A percentile compares a stretch with the other conserved stretches of the same genome.
Evolutionary conservation across 768 basidiomycete genomes (phyloP).

Genomic region (Butyriboletus loyo): DNA sequence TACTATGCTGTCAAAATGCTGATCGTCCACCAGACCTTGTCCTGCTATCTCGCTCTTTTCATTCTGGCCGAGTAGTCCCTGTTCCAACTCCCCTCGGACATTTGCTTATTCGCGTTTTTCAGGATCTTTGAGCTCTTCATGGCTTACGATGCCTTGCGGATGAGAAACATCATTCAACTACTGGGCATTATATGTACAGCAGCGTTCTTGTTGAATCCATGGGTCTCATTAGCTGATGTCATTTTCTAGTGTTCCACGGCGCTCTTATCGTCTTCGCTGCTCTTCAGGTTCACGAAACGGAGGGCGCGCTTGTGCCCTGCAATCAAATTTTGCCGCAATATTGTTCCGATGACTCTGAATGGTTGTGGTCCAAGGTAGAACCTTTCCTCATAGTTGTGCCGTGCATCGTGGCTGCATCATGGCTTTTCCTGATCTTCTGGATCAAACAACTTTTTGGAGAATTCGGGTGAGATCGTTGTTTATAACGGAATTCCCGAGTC

Average conservation of each 20-base stretch:
- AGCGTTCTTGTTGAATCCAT: slow-evolving; percentile 15
- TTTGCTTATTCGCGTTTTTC: slow-evolving; percentile 4
- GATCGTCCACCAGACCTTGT: slow-evolving; percentile 53
- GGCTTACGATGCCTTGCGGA: slow-evolving; percentile 77
- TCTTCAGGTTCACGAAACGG: slow-evolving; percentile 78
- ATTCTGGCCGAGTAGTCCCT: slow-evolving; percentile 70
- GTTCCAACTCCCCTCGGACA: neutral
- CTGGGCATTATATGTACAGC: slow-evolving; percentile 63
- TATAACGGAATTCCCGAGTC: neutral
- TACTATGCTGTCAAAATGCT: slow-evolving; percentile 1
- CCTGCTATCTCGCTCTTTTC: slow-evolving; percentile 84
- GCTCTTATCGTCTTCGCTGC: slow-evolving; percentile 72
- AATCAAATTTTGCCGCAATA: slow-evolving; percentile 37
- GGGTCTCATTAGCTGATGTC: slow-evolving; percentile 3
- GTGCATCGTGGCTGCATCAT: slow-evolving; percentile 61
- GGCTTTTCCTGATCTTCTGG: slow-evolving; percentile 66
- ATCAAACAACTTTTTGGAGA: slow-evolving; percentile 70
- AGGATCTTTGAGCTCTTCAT: slow-evolving; percentile 80
- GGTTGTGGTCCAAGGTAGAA: slow-evolving; percentile 57
- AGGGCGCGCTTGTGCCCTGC: slow-evolving; percentile 47
- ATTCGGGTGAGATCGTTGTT: slow-evolving; percentile 61
- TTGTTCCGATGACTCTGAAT: slow-evolving; percentile 45
- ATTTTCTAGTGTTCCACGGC: slow-evolving; percentile 56
- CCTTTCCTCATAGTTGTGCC: slow-evolving; percentile 75
- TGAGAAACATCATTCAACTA: slow-evolving; percentile 78